phyloP scores from a whole-genome alignment of 306 rosid genomes.

The Acacia confusa region DNA sequence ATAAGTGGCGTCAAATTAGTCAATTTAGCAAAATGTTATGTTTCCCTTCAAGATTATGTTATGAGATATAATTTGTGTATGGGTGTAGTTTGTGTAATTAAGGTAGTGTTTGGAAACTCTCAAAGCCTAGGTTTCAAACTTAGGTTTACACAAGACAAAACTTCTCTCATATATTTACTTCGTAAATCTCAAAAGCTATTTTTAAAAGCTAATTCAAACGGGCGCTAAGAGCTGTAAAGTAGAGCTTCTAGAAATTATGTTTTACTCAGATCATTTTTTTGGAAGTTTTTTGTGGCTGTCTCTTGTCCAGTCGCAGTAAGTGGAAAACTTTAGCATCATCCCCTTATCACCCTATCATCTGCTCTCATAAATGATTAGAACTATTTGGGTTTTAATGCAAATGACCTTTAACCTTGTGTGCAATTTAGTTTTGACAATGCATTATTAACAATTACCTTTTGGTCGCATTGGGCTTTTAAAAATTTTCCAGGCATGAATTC shows the following conservation, averaged over 20 bases:
- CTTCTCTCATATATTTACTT: too few species aligned
- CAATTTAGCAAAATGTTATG: background rate
- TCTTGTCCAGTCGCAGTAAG: background rate
- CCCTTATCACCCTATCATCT: background rate
- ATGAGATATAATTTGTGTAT: background rate
- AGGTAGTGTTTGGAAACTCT: too few species aligned
- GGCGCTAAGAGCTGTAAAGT: background rate
- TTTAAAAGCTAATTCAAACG: too few species aligned
- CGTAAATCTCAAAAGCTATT: too few species aligned
- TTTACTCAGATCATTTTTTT: background rate
- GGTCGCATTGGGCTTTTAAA: background rate
- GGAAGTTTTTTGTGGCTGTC: constrained; percentile 13
- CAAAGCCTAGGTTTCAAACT: too few species aligned
- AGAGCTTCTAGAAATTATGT: background rate
- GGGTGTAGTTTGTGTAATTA: background rate
- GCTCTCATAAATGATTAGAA: constrained; percentile 20
- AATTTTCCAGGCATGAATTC: background rate
- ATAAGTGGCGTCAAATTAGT: background rate
- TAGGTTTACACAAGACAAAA: too few species aligned
- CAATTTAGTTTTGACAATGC: constrained; percentile 12
- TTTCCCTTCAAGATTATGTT: background rate
- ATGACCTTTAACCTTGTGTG: constrained; percentile 9
- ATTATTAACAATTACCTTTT: background rate
- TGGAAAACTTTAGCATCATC: background rate
- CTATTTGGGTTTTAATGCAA: background rate